Evolutionary conservation across 2,329 filamentous ascomycete species (phyloP).

Genomic region (Epichloe aotearoae): DNA sequence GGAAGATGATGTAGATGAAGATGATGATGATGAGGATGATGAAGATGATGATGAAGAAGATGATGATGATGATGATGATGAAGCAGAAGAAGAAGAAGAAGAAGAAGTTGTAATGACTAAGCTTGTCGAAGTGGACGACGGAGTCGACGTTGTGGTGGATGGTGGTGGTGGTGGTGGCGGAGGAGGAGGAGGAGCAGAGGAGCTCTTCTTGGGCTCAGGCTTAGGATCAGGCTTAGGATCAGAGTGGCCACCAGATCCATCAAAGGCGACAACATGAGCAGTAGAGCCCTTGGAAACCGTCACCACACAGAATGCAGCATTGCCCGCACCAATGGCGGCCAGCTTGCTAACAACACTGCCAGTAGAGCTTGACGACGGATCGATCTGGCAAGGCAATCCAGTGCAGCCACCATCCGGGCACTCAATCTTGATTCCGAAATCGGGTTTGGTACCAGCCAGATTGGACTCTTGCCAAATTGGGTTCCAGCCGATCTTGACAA

Average conservation of each 20-base stretch:
- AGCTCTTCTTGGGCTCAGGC: slow-evolving; percentile 6
- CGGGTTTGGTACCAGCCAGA: slow-evolving; percentile 44
- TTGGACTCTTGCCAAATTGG: slow-evolving; percentile 52
- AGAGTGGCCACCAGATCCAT: slow-evolving; percentile 26
- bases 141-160: slow-evolving; percentile 4
- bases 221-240: slow-evolving; percentile 12
- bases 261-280: slow-evolving; percentile 54
- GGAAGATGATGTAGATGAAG: slow-evolving; percentile 1
- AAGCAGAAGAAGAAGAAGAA: slow-evolving; percentile 3
- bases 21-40: background rate
- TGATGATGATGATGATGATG: slow-evolving; percentile 1
- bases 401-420: slow-evolving; percentile 54
- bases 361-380: slow-evolving; percentile 39
- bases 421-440: slow-evolving; percentile 56
- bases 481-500: slow-evolving; percentile 65
- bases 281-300: slow-evolving; percentile 54
- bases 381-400: slow-evolving; percentile 61
- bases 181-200: slow-evolving; percentile 3
- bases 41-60: slow-evolving; percentile 4
- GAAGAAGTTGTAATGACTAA: slow-evolving; percentile 1
- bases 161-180: background rate
- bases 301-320: slow-evolving; percentile 60
- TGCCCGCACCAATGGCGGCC: slow-evolving; percentile 48
- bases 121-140: background rate
- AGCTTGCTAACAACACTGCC: slow-evolving; percentile 46